Base-by-base conservation (phyloP, 1,284 basidiomycete species). In the Apiotrichum mycotoxinovorans region DNA sequence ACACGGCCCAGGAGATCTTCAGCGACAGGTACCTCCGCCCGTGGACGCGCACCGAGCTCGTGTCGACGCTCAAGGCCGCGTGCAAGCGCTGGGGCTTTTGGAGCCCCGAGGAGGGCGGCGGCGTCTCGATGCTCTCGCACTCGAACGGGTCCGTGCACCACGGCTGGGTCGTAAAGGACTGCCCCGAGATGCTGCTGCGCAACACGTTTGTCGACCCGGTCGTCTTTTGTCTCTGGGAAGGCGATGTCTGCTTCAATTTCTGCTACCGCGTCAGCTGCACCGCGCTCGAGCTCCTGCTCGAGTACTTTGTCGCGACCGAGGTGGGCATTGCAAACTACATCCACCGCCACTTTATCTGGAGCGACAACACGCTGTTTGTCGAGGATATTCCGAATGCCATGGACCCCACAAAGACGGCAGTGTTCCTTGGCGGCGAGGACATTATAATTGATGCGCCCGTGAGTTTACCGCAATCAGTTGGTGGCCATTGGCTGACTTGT, bases 241-340 rank as follows among this genome's bases (percentile, higher is more conserved):
- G 89, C 54, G 89, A 92, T 73, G 84, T 93, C 18, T 92, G 90
- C 74, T 88, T 87, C 77, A 91, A 90, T 69, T 94, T 93, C 73
- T 79, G 91, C 48, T 92, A 93, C 74, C 81, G 84, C 12, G 81
- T 79, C 49, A 62, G 86, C 78, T 45, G 54, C 23, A 64, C 89
- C 86, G 86, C 85, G 5, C 74, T 90, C 43, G 87, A 93, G 61
- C 79, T 91, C 18, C 65, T 93, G 46, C 85, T 92, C 80, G 84
- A 85, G 50, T 95, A 91, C 74, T 93, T 93, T 66, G 86, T 93
- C 56, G 85, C 86, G 30, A 84, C 84, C 25, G 92, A 95, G 73
- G 78, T 93, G 5, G 92, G 91, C 17, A 85, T 90, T 52, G 88
- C 89, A 15, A 88, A 92, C 73, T 84, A 89, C 60, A 81, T 95